These are phyloP conservation scores for Epicoccum nigrum DNA, from an alignment of 2,329 filamentous ascomycete species.

Conservation along the genomic window DNA sequence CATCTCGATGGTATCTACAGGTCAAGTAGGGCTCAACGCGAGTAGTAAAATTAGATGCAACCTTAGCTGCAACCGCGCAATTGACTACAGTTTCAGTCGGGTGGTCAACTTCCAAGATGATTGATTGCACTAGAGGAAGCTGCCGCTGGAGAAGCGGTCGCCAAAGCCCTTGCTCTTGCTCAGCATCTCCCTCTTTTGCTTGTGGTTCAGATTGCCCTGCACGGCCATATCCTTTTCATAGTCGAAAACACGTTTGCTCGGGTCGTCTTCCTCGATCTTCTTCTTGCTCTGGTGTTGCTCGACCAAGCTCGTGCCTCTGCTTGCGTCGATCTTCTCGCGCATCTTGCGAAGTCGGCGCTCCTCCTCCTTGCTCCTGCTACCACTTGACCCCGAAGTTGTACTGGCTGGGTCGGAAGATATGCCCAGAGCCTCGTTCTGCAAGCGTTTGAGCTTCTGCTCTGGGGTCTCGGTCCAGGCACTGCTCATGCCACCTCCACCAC, in stretches of 20 bases:
- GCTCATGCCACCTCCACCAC: conserved; percentile 58
- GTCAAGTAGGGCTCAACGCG: too few relatives aligned
- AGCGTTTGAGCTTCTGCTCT: conserved; percentile 79
- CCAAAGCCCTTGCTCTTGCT: conserved; percentile 81
- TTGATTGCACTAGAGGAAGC: conserved; percentile 52
- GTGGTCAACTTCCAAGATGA: background rate
- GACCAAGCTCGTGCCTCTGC: conserved; percentile 53
- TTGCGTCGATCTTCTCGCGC: conserved; percentile 60
- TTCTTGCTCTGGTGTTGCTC: conserved; percentile 56
- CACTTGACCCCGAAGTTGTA: conserved; percentile 25
- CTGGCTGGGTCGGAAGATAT: conserved; percentile 57
- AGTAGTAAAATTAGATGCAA: too few relatives aligned
- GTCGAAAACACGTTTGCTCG: conserved; percentile 87
- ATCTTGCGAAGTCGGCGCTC: conserved; percentile 58
- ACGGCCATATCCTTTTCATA: conserved; percentile 91
- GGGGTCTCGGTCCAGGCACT: conserved; percentile 88
- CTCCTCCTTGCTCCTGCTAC: conserved; percentile 48
- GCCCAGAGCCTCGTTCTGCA: conserved; percentile 83
- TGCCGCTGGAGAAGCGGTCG: conserved; percentile 78
- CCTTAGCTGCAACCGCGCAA: too few relatives aligned
- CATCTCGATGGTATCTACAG: too few relatives aligned
- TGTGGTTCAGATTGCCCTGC: conserved; percentile 71
- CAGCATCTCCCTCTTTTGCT: conserved; percentile 79
- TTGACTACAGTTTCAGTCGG: too few relatives aligned
- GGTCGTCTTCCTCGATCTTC: conserved; percentile 81